Evolutionary conservation across 2,329 filamentous ascomycete species (phyloP), one percentile per base, ranked within the genome.

Genomic region (Epichloe gansuensis): DNA sequence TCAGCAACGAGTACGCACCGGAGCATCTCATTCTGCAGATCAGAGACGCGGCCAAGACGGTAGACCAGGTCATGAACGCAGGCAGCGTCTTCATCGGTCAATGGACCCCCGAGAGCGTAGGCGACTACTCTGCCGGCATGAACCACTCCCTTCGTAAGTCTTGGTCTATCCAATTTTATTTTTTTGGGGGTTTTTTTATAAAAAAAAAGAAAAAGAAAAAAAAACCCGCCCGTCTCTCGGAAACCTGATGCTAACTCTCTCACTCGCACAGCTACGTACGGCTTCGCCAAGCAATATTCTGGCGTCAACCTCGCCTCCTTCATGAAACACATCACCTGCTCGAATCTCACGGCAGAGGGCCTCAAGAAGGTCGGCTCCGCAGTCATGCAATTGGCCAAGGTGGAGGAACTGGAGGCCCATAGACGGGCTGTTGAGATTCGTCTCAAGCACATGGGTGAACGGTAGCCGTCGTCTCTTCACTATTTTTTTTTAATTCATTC

Each of bases 101-200:
- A 58, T 98, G 93, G 93, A 97, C 93, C 0, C 93, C 93, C 5
- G 93, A 98, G 71, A 95, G 88, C 66, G 93, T 98, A 3, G 93
- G 93, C 45, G 93, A 98, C 67, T 98, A 98, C 72, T 95, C 89
- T 57, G 93, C 93, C 50, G 93, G 93, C 63, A 93, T 98, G 42
- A 98, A 98, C 68, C 93, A 98, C 74, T 94, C 88, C 53, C 74
- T 98, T 58, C 93, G 89, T 95, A 84, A 80, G 88, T 84, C 7
- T 15, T 5, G 9, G 7, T 15, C 47, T 40, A 17, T 52, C 34
- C n/a, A 40, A 17, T 23, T 36, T 21, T 15, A 41, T 11, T n/a
- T 38, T 7, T 3, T 17, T 25, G 2, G n/a, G 36, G 31, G 7
- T 3, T 4, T 7, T 35, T 17, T 17, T 17, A 17, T 17, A 17